Conservation (phyloP, 148 eudicot species). For the Dianthus caryophyllus region DNA sequence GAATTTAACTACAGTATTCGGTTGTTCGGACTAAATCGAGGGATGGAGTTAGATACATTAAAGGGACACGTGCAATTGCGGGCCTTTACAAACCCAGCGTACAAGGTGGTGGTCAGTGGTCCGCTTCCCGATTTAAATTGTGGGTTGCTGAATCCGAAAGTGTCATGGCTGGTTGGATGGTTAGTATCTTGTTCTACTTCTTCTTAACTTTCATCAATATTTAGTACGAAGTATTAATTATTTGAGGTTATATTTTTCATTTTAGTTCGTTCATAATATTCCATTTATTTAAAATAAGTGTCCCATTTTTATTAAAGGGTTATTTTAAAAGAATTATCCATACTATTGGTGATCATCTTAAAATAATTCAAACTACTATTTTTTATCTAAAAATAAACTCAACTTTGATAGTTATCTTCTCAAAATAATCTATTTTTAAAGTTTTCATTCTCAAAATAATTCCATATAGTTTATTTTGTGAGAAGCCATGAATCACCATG, state of each 20-base stretch:
- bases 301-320: no score
- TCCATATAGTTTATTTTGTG: no score
- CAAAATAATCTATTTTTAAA: no score
- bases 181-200: neutral
- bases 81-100: neutral
- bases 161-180: constrained; percentile 23
- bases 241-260: neutral
- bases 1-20: neutral
- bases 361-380: no score
- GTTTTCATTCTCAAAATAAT: no score
- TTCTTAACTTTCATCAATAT: neutral
- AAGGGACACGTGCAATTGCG: neutral
- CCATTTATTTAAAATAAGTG: no score
- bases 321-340: no score
- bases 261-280: no score
- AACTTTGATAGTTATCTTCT: no score
- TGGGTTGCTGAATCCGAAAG: neutral
- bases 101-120: constrained; percentile 3
- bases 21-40: constrained; percentile 2
- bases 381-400: no score
- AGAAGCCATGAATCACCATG: no score
- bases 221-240: neutral
- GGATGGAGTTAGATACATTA: neutral
- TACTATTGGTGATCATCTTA: no score
- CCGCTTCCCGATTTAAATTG: constrained; percentile 9